phyloP scores from a whole-genome alignment of 306 rosid genomes.

The Castanea crenata region DNA sequence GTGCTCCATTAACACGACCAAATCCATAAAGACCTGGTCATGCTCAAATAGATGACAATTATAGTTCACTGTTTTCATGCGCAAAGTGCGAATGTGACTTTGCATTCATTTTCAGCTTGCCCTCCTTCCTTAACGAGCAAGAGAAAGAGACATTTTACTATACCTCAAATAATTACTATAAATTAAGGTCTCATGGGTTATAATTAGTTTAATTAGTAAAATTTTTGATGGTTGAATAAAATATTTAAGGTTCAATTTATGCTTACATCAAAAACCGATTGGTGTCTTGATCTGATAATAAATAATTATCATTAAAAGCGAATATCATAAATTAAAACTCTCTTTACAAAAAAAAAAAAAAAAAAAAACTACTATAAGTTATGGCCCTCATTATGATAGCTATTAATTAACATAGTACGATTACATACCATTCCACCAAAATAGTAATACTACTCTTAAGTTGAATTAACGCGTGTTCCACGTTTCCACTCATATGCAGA shows the following conservation, averaged over 20 bases:
- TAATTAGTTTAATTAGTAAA: accelerated
- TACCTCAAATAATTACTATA: no score
- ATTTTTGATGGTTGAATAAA: accelerated
- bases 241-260: accelerated
- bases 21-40: no score
- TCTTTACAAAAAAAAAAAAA: no score
- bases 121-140: background rate
- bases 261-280: accelerated
- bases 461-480: conserved; percentile 7
- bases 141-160: background rate
- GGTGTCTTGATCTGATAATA: accelerated
- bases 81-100: background rate
- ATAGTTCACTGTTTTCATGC: no score
- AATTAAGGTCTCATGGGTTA: no score
- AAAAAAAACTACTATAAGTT: background rate
- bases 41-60: no score
- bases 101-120: conserved; percentile 2
- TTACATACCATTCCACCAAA: background rate
- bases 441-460: background rate
- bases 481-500: background rate
- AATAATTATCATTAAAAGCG: accelerated
- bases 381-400: background rate
- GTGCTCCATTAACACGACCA: no score
- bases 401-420: background rate
- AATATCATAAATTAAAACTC: accelerated